These are phyloP conservation scores for Xylaria cubensis DNA, from an alignment of 495 filamentous ascomycete species.

Conservation along the genomic window DNA sequence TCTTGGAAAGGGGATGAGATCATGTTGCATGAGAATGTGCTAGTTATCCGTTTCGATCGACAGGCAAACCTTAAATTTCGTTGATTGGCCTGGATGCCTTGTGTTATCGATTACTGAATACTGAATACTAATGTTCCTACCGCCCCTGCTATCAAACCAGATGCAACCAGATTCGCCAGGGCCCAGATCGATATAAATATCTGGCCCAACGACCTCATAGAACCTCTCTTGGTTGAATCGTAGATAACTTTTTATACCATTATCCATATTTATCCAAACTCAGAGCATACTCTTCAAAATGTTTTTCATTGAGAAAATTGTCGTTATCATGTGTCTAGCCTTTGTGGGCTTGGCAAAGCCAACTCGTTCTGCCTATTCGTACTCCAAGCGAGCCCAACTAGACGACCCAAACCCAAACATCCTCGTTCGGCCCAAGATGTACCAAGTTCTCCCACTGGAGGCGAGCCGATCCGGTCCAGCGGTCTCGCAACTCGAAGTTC, in stretches of 20 bases:
- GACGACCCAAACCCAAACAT: constrained; percentile 61
- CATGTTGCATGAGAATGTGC: neutral
- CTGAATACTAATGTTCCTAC: too few species aligned
- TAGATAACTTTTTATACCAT: neutral
- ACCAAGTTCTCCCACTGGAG: constrained; percentile 56
- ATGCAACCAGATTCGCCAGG: neutral
- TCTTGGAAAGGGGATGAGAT: neutral
- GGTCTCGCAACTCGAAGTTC: constrained; percentile 40
- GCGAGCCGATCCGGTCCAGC: constrained; percentile 50
- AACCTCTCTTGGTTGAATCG: neutral
- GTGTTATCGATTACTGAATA: neutral
- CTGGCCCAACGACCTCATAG: neutral
- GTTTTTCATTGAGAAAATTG: neutral
- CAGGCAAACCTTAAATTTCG: neutral
- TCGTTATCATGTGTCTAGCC: neutral
- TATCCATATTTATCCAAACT: neutral
- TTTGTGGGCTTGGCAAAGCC: constrained; percentile 4
- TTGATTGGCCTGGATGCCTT: neutral
- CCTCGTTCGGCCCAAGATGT: constrained; percentile 58
- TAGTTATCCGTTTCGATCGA: neutral
- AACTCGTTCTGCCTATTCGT: neutral
- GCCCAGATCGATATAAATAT: constrained; percentile 10
- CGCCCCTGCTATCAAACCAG: neutral
- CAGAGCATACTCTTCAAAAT: neutral
- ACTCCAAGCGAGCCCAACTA: neutral